Evolutionary conservation across 2,329 filamentous ascomycete genomes (phyloP).

Genomic region (Hyphodiscus sp.): DNA sequence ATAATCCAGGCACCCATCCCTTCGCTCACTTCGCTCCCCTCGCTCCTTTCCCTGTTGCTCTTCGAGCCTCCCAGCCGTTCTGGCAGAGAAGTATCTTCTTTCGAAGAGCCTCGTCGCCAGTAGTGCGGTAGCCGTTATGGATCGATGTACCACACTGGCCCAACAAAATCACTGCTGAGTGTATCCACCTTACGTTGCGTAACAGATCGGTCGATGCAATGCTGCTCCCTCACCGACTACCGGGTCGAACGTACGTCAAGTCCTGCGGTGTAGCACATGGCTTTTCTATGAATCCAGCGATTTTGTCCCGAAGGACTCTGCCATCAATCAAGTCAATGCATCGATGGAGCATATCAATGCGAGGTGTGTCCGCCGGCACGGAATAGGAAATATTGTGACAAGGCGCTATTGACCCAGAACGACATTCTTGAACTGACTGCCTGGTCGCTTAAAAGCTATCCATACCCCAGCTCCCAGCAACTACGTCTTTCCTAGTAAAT

Average conservation of each 20-base stretch:
- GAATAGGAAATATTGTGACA: background rate
- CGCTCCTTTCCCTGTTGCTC: background rate
- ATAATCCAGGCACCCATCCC: background rate
- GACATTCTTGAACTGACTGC: background rate
- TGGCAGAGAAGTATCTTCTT: background rate
- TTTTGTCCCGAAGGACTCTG: background rate
- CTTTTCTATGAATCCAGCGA: background rate
- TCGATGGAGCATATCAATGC: background rate
- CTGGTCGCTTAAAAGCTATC: background rate
- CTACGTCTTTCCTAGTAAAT: background rate
- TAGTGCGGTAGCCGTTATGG: background rate
- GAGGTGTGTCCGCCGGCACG: background rate
- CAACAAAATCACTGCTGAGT: background rate
- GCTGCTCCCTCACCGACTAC: constrained; percentile 2
- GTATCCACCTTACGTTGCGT: background rate
- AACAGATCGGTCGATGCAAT: background rate
- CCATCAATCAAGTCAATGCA: background rate
- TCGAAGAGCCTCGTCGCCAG: background rate
- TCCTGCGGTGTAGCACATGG: background rate
- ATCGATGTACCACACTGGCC: background rate
- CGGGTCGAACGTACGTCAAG: constrained; percentile 1
- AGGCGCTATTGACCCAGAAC: background rate
- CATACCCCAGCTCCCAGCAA: background rate
- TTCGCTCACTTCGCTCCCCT: too few species aligned
- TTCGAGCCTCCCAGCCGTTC: background rate